Evolutionary conservation across 805 yeast species (phyloP).

Genomic region (Cyberlindnera xylosilytica): DNA sequence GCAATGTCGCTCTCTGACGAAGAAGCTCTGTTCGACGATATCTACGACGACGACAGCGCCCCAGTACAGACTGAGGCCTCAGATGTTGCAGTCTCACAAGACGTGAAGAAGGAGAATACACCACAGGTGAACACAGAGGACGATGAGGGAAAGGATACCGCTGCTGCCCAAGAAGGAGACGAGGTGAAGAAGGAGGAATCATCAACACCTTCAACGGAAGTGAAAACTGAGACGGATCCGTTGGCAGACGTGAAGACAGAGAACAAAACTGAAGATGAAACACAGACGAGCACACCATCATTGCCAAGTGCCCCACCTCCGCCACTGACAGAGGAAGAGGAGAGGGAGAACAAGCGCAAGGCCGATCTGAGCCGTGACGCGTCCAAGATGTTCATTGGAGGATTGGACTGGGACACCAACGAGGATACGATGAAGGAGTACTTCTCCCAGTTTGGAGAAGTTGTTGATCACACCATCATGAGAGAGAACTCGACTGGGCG

Average conservation of each 20-base stretch:
- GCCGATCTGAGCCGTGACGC: constrained; percentile 65
- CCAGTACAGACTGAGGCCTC: constrained; percentile 26
- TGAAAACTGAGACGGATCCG: neutral
- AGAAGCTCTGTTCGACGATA: constrained; percentile 91
- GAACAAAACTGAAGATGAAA: too few species aligned
- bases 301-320: neutral
- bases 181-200: neutral
- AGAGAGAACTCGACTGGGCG: constrained; percentile 83
- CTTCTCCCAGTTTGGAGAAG: constrained; percentile 86
- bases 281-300: too few species aligned
- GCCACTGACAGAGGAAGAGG: constrained; percentile 5
- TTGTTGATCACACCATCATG: constrained; percentile 87
- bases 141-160: neutral
- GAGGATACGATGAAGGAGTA: constrained; percentile 82
- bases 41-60: constrained; percentile 46
- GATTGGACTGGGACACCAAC: constrained; percentile 96
- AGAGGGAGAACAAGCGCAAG: constrained; percentile 27
- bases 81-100: constrained; percentile 3
- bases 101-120: constrained; percentile 8
- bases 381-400: constrained; percentile 95
- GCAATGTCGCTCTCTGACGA: constrained; percentile 73
- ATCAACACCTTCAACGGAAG: neutral
- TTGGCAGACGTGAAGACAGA: too few species aligned
- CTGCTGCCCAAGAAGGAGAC: neutral
- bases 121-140: constrained; percentile 6